Conservation (phyloP, 78 protist genomes). For the Polysphondylium violaceum region DNA sequence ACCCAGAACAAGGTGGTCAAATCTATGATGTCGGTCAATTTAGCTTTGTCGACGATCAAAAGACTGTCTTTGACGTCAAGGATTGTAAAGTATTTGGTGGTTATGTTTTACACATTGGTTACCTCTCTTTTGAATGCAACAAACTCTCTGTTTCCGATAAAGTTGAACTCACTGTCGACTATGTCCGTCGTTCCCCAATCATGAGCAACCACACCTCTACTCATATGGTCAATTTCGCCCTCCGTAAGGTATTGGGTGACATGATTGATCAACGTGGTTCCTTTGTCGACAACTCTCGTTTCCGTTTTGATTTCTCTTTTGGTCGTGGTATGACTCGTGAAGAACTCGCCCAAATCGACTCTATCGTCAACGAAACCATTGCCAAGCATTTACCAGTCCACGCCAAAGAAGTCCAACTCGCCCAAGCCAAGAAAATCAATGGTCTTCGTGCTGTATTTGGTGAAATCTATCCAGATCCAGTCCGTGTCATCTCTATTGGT, state of each 20-base stretch:
- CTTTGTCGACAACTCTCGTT: conserved; percentile 83
- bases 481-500: conserved; percentile 95
- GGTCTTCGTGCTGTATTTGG: conserved; percentile 96
- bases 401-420: conserved; percentile 80
- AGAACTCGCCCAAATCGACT: conserved; percentile 83
- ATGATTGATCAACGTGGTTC: conserved; percentile 95
- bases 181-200: conserved; percentile 83
- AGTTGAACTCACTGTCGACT: conserved; percentile 82
- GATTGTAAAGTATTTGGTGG: conserved; percentile 91
- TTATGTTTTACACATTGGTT: conserved; percentile 95
- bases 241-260: conserved; percentile 86
- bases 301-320: conserved; percentile 96
- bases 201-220: conserved; percentile 97
- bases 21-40: conserved; percentile 92
- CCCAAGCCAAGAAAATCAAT: conserved; percentile 87
- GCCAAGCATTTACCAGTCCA: conserved; percentile 68
- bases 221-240: conserved; percentile 96
- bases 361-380: conserved; percentile 64
- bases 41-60: conserved; percentile 30
- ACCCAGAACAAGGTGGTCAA: conserved; percentile 98
- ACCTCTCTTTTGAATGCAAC: conserved; percentile 61
- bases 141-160: conserved; percentile 83
- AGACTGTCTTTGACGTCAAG: conserved; percentile 71
- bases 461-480: conserved; percentile 97
- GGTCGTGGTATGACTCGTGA: conserved; percentile 34